Percentiles rank a stretch among this genome's conserved stretches.
phyloP scores from a whole-genome alignment of 495 filamentous ascomycete genomes.

The Astrocystis sublimbata region DNA sequence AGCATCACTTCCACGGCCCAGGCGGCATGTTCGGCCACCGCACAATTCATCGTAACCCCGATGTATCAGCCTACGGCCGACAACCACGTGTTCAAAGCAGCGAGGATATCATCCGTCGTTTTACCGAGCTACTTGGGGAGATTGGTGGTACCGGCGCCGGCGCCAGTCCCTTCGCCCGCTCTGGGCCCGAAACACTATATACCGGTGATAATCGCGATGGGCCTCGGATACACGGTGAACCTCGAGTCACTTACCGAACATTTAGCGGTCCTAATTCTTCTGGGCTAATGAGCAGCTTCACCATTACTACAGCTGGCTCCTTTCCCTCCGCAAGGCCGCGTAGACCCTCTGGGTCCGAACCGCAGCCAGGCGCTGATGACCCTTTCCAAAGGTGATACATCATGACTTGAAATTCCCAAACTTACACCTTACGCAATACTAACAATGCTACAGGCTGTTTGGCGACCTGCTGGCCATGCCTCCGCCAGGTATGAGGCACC shows the following conservation, averaged over 20 bases:
- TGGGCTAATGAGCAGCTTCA: constrained; percentile 35
- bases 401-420: neutral
- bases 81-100: constrained; percentile 24
- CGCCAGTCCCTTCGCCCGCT: constrained; percentile 22
- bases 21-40: constrained; percentile 45
- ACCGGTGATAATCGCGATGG: constrained; percentile 17
- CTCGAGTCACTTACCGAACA: constrained; percentile 27
- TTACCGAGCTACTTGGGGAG: constrained; percentile 41
- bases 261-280: constrained; percentile 29
- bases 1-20: constrained; percentile 46
- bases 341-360: neutral
- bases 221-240: constrained; percentile 14
- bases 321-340: constrained; percentile 13
- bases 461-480: constrained; percentile 17
- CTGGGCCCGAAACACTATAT: constrained; percentile 32
- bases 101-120: constrained; percentile 44
- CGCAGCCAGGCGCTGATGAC: constrained; percentile 18
- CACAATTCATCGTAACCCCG: constrained; percentile 27
- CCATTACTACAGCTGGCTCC: constrained; percentile 34
- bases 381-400: constrained; percentile 32
- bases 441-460: constrained; percentile 20
- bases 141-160: constrained; percentile 22
- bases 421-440: neutral
- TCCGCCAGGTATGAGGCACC: constrained; percentile 19
- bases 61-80: constrained; percentile 21